Evolutionary conservation across 2,329 filamentous ascomycete genomes (phyloP), one percentile per base, ranked within the genome.

Genomic region (Pseudofabraea citricarpa): DNA sequence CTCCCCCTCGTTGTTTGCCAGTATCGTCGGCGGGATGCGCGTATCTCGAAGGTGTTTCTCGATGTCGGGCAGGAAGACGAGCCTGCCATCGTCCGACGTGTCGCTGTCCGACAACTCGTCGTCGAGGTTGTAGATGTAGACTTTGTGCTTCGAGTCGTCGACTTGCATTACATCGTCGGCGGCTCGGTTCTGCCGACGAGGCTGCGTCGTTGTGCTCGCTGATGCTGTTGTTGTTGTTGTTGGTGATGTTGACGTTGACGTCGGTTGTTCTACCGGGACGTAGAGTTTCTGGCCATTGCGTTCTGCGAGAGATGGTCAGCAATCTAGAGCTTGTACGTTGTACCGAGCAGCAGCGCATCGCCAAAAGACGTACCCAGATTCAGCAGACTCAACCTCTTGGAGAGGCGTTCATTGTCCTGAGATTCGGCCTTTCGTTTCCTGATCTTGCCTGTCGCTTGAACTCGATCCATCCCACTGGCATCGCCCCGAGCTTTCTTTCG

Each of bases 101-200:
- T 85, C 79, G 21, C 75, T 70, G 51, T 84, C 81, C 12, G 84
- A 83, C 36, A 97, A 77, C 66, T 97, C 91, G 55, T 85, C 85
- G 60, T 95, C 90, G 8, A 98, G 73, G 64, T 94, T 83, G 70
- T 90, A 84, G 55, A 98, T 90, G 72, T 93, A 96, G 47, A 96
- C 81, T 59, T 85, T 87, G 68, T 95, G 75, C 57, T 87, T 86
- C 23, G 87, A 56, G 65, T 95, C 84, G 66, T 97, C 90, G 48
- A 97, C 63, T 45, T 85, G 77, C 91, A 97, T 96, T 44, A 65
- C 59, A 54, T 89, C 84, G 50, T 78, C 37, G 52, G 41, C 36
- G 21, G 33, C 33, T n/a, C n/a, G 26, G 43, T 46, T 47, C 41
- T 40, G 50, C 43, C 50, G 13, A 33, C 43, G 41, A 13, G 49